These are phyloP conservation scores for Picea glauca DNA, from an alignment of 75 land plant species.

Conservation along the genomic window DNA sequence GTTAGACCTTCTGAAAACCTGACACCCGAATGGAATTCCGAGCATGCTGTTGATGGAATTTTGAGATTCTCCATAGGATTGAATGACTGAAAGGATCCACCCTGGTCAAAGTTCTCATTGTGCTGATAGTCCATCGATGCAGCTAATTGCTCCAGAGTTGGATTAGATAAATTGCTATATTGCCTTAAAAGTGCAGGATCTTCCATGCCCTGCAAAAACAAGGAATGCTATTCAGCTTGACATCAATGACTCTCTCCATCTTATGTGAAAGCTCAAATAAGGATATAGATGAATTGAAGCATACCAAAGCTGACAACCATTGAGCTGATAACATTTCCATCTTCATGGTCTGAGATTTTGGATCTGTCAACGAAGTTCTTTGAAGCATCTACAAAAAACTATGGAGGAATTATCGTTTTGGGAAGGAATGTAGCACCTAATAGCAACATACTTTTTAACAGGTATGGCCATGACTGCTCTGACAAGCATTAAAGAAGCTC, in stretches of 20 bases:
- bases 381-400: no score
- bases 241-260: background rate
- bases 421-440: no score
- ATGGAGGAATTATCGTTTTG: no score
- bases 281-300: background rate
- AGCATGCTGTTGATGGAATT: background rate
- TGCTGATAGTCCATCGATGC: background rate
- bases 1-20: background rate
- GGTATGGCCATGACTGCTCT: no score
- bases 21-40: background rate
- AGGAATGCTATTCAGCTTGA: background rate
- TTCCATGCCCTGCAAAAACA: conserved; percentile 1
- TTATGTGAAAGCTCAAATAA: background rate
- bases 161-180: background rate
- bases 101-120: background rate
- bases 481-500: no score
- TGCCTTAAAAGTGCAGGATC: background rate
- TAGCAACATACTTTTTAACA: no score
- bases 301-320: conserved; percentile 11
- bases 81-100: background rate
- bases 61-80: background rate
- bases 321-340: conserved; percentile 9
- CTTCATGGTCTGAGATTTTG: background rate
- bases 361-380: no score
- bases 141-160: background rate